These are phyloP conservation scores for Taxillus chinensis DNA, from an alignment of 164 flowering plant species.

Conservation along the genomic window DNA sequence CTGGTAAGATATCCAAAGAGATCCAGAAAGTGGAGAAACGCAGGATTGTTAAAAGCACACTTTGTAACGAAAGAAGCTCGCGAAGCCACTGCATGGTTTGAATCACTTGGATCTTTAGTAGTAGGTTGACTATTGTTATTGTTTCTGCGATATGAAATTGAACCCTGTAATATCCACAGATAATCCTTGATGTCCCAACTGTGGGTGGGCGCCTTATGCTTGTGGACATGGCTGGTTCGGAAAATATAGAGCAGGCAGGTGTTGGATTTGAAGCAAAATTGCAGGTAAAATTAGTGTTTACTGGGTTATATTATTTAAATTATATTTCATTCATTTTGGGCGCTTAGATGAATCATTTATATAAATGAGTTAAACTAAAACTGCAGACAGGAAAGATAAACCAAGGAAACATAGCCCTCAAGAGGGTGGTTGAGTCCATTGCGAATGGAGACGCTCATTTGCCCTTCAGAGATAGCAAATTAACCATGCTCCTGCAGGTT, in stretches of 20 bases:
- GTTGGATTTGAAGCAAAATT: constrained; percentile 88
- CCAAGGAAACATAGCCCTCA: constrained; percentile 89
- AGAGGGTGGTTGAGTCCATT: constrained; percentile 95
- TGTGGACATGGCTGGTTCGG: constrained; percentile 99
- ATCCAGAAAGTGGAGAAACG: constrained; percentile 93
- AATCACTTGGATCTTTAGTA: not conserved
- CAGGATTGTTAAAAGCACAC: constrained; percentile 82
- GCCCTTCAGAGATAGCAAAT: constrained; percentile 94
- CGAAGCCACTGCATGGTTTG: constrained; percentile 97
- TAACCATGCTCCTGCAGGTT: constrained; percentile 98
- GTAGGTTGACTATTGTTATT: not conserved
- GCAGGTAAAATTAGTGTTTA: constrained; percentile 47
- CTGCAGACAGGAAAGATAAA: constrained; percentile 90
- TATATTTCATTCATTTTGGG: not conserved
- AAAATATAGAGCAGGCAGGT: constrained; percentile 97
- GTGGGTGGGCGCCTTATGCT: constrained; percentile 96
- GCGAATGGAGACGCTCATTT: constrained; percentile 98
- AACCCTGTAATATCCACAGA: constrained; percentile 28
- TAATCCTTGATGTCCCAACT: constrained; percentile 85
- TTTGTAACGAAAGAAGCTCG: constrained; percentile 90
- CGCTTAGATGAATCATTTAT: not conserved
- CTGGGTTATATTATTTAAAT: not conserved
- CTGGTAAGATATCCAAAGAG: constrained; percentile 86
- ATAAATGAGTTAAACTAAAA: constrained; percentile 2
- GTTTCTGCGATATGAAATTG: not conserved